Base-by-base conservation (phyloP, 2,329 filamentous ascomycete species). In the Verticillium tricorpus region DNA sequence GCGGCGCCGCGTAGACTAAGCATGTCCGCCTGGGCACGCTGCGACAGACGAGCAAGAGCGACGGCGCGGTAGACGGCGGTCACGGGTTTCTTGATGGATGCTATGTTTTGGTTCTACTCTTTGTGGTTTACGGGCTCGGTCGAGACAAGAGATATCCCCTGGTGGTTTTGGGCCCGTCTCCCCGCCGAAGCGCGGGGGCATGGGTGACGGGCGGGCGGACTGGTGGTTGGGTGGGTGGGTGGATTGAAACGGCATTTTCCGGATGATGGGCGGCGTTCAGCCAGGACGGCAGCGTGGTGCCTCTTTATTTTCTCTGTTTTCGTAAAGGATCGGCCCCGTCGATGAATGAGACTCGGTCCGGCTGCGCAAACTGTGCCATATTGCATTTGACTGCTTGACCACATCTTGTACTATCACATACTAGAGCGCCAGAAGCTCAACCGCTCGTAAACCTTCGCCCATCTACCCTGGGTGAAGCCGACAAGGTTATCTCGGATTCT, bases 1-100 rank as follows among this genome's bases (percentile, higher is more conserved):
- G 70, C 71, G 78, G 28, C 72, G 78, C 34, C 75, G 78, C 8
- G 64, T 77, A 50, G 70, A 67, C 31, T 76, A 63, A 69, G 5
- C 5, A 28, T 28, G 4, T 28, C 28, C 28, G 28, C 4, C 28
- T 6, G 6, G 28, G 28, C 5, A 28, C 28, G 6, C 5, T 4
- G 28, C 28, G 28, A 28, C 5, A 28, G 28, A 28, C 28, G 28
- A 28, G 34, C 9, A 14, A 35, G 14, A 35, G 34, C 34, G 34
- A 28, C 28, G 4, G 28, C 28, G 28, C 28, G 28, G 28, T 28
- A 28, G 28, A 28, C 28, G 28, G 28, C 28, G 28, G 28, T 28
- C 28, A 28, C 28, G 28, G 28, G 28, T 28, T 28, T 28, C 28
- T 28, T 28, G 28, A 28, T 28, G 28, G 28, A 28, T 28, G 28